Conservation (phyloP, 495 filamentous ascomycete genomes). For the Tuber borchii region DNA sequence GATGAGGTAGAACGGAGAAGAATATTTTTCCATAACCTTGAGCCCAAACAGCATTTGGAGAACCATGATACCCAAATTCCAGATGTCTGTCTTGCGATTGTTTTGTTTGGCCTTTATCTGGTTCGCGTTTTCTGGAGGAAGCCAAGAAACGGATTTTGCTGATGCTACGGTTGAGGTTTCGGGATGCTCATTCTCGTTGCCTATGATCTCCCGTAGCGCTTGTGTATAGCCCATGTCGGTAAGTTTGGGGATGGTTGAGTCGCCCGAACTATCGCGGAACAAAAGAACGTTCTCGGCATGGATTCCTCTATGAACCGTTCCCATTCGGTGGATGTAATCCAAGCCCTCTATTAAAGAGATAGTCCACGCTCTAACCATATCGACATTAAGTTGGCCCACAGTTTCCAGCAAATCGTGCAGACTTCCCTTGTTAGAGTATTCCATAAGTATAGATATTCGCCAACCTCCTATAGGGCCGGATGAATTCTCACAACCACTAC, state of each 20-base stretch:
- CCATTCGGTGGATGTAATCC: constrained; percentile 75
- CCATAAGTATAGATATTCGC: constrained; percentile 74
- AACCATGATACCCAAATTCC: constrained; percentile 84
- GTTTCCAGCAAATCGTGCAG: constrained; percentile 73
- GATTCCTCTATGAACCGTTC: constrained; percentile 71
- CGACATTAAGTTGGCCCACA: constrained; percentile 62
- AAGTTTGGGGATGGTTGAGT: constrained; percentile 56
- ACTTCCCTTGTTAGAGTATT: constrained; percentile 73
- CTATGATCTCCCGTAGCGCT: constrained; percentile 54
- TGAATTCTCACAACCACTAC: constrained; percentile 41
- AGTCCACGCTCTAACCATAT: constrained; percentile 74
- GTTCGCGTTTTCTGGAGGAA: constrained; percentile 68
- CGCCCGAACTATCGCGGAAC: constrained; percentile 52
- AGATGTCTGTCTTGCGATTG: constrained; percentile 76
- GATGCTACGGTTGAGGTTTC: constrained; percentile 50
- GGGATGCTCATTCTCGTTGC: constrained; percentile 37
- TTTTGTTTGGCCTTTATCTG: constrained; percentile 54
- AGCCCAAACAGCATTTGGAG: constrained; percentile 92
- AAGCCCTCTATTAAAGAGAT: constrained; percentile 85
- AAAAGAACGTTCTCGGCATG: constrained; percentile 72
- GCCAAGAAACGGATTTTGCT: constrained; percentile 73
- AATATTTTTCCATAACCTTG: constrained; percentile 66
- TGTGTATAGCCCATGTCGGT: constrained; percentile 63
- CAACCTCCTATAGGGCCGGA: constrained; percentile 51
- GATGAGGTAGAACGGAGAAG: constrained; percentile 64